Evolutionary conservation across 2,329 filamentous ascomycete species (phyloP).

Genomic region (Elsinoe ampelina): DNA sequence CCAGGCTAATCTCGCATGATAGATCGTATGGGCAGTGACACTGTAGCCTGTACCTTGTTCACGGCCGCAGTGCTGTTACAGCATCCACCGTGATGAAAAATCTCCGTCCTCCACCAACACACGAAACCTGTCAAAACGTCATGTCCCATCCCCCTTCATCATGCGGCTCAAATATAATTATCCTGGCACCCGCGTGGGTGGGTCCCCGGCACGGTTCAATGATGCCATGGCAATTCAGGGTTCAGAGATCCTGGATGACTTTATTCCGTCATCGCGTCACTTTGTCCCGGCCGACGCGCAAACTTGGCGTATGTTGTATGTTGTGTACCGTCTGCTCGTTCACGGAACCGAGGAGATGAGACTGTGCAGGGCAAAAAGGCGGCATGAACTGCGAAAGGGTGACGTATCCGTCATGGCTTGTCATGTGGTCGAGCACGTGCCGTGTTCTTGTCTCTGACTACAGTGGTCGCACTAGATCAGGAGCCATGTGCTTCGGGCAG

Average conservation of each 20-base stretch:
- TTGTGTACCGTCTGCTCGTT: not conserved
- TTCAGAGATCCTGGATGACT: not conserved
- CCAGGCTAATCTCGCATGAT: not conserved
- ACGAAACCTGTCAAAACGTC: not conserved
- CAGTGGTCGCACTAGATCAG: no score
- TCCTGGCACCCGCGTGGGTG: not conserved
- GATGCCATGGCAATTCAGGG: conserved; percentile 7
- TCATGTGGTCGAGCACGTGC: not conserved
- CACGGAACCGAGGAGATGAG: not conserved
- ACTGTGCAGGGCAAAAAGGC: not conserved
- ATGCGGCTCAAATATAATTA: not conserved
- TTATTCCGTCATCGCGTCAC: conserved; percentile 5
- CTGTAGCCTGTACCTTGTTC: no score
- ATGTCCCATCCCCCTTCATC: not conserved
- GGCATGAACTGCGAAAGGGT: conserved; percentile 4
- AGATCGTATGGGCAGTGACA: no score
- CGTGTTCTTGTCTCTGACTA: no score
- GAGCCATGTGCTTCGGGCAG: no score
- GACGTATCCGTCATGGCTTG: conserved; percentile 6
- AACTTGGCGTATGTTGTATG: not conserved
- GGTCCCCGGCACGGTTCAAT: conserved; percentile 6
- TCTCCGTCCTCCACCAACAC: not conserved
- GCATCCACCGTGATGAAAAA: no score
- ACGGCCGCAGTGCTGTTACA: no score
- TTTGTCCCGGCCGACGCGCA: conserved; percentile 3